Conservation (phyloP, 2,329 filamentous ascomycete species). For the Fusarium dimerum region DNA sequence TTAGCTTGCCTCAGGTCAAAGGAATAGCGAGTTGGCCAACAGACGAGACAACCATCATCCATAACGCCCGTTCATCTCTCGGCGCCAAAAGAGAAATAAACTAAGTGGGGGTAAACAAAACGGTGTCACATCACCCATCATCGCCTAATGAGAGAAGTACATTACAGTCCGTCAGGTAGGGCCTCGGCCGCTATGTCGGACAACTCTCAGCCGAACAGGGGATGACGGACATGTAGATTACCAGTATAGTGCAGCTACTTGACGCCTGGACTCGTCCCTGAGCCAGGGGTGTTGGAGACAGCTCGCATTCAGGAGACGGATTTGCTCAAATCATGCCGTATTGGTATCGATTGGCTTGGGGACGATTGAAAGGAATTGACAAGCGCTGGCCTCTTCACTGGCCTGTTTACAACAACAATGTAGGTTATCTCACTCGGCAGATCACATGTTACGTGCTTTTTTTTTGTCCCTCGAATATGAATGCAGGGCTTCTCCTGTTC, state of each 20-base stretch:
- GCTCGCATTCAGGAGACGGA: too few relatives aligned
- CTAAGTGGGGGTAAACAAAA: conserved; percentile 15
- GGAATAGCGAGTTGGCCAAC: neutral
- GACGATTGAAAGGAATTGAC: too few relatives aligned
- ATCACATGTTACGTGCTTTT: too few relatives aligned
- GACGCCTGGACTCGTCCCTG: neutral
- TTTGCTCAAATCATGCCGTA: too few relatives aligned
- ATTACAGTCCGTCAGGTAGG: conserved; percentile 13
- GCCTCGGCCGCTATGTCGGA: conserved; percentile 12
- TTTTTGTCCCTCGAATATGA: too few relatives aligned
- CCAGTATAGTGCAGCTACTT: neutral
- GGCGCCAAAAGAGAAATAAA: conserved; percentile 5
- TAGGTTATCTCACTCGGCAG: too few relatives aligned
- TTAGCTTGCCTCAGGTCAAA: neutral
- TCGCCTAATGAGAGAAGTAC: neutral
- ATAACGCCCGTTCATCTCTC: conserved; percentile 1
- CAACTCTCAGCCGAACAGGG: conserved; percentile 27
- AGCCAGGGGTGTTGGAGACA: neutral
- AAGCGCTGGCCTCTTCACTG: too few relatives aligned
- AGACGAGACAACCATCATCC: conserved; percentile 8
- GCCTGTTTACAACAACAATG: too few relatives aligned
- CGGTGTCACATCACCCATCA: conserved; percentile 15
- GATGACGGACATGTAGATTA: conserved; percentile 3
- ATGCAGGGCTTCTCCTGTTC: too few relatives aligned
- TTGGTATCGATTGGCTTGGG: too few relatives aligned